These are phyloP conservation scores for Piper longum DNA, from an alignment of 164 flowering plant species.

Conservation along the genomic window DNA sequence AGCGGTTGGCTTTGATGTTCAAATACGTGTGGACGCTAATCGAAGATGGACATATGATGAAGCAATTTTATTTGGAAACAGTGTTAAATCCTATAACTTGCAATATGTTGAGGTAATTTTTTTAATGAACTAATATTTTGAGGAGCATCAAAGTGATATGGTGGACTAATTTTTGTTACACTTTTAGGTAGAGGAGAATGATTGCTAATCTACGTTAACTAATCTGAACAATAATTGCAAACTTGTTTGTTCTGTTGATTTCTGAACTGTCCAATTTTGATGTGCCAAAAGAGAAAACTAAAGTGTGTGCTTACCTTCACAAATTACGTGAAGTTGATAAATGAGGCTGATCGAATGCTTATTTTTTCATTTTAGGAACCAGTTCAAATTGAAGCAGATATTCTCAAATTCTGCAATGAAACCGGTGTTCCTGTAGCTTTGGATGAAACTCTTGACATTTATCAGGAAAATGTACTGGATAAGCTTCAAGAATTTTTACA, in stretches of 20 bases:
- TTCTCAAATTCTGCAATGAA: conserved; percentile 71
- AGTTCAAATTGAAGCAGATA: conserved; percentile 57
- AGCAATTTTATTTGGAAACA: conserved; percentile 50
- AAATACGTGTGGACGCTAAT: conserved; percentile 88
- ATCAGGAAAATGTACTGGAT: conserved; percentile 37
- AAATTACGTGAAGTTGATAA: too few relatives aligned
- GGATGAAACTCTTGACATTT: conserved; percentile 69
- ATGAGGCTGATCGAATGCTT: not conserved
- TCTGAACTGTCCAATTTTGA: not conserved
- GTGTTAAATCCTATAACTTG: conserved; percentile 45
- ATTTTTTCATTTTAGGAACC: conserved; percentile 54
- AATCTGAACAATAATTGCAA: too few relatives aligned
- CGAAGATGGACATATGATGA: conserved; percentile 68
- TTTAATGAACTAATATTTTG: not conserved
- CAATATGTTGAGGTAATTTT: conserved; percentile 77
- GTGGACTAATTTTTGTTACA: too few relatives aligned
- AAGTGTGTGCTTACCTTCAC: too few relatives aligned
- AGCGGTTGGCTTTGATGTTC: conserved; percentile 39
- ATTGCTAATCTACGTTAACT: too few relatives aligned
- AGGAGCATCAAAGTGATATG: not conserved
- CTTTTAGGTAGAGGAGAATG: too few relatives aligned
- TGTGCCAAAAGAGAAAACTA: not conserved
- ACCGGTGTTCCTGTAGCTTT: conserved; percentile 81
- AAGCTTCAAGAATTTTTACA: conserved; percentile 49
- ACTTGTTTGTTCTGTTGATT: not conserved